Conservation (phyloP, 305 asterid species). For the Ajuga reptans region DNA sequence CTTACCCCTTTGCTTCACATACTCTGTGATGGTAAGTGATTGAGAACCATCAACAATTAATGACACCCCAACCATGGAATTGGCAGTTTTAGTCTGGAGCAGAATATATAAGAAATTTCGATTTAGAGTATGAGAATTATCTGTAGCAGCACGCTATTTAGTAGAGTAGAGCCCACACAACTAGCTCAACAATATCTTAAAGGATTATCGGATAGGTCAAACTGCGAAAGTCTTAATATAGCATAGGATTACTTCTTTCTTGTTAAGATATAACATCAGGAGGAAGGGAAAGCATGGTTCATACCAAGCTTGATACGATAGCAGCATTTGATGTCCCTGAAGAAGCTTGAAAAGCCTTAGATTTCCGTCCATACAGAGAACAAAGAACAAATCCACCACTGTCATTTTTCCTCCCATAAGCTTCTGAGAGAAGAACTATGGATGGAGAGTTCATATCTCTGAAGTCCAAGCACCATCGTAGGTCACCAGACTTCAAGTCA, state of each 20-base stretch:
- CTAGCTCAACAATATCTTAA: slow-evolving; percentile 12
- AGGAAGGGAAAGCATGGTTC: slow-evolving; percentile 16
- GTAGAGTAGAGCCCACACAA: slow-evolving; percentile 14
- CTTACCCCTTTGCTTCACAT: slow-evolving; percentile 82
- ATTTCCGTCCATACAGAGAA: slow-evolving; percentile 91
- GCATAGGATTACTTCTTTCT: not conserved
- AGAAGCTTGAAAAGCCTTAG: slow-evolving; percentile 96
- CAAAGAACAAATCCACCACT: slow-evolving; percentile 83
- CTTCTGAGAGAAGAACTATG: slow-evolving; percentile 65
- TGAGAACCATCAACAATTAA: slow-evolving; percentile 72
- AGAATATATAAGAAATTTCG: slow-evolving; percentile 23
- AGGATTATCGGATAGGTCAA: not conserved
- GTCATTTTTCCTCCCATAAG: slow-evolving; percentile 80
- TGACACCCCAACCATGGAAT: slow-evolving; percentile 77
- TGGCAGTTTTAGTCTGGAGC: slow-evolving; percentile 82
- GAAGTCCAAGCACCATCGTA: slow-evolving; percentile 97
- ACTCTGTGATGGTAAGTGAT: slow-evolving; percentile 60
- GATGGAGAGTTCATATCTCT: slow-evolving; percentile 98
- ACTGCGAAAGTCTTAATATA: not conserved
- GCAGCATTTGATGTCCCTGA: slow-evolving; percentile 76
- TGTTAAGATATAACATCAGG: slow-evolving; percentile 4
- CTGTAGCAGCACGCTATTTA: slow-evolving; percentile 9
- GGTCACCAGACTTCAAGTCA: slow-evolving; percentile 83
- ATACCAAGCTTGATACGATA: slow-evolving; percentile 64
- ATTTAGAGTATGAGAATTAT: slow-evolving; percentile 20